Evolutionary conservation across 2,329 filamentous ascomycete species (phyloP).

Genomic region (Rachicladosporium sp.): DNA sequence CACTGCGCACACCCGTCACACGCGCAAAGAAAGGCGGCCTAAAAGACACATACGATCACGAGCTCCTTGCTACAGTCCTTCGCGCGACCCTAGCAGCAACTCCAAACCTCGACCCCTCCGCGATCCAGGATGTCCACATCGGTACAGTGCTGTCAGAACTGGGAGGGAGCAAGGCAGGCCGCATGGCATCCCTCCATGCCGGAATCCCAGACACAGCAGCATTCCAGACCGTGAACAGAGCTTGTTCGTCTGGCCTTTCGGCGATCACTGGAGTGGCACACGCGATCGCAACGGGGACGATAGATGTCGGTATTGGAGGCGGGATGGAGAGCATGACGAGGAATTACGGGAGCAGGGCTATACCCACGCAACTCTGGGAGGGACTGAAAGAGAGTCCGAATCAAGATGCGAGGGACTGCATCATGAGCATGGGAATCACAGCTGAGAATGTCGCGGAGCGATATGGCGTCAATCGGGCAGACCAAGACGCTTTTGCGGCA

Average conservation of each 20-base stretch:
- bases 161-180: conserved; percentile 77
- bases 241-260: conserved; percentile 67
- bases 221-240: conserved; percentile 80
- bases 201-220: conserved; percentile 61
- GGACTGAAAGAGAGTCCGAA: conserved; percentile 51
- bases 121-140: conserved; percentile 69
- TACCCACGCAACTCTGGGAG: conserved; percentile 71
- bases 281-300: conserved; percentile 60
- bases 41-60: conserved; percentile 81
- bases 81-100: conserved; percentile 59
- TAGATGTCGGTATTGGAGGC: conserved; percentile 64
- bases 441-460: conserved; percentile 75
- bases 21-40: conserved; percentile 72
- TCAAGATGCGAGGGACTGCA: conserved; percentile 67
- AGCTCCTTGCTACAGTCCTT: conserved; percentile 59
- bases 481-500: conserved; percentile 75
- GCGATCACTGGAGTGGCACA: conserved; percentile 64
- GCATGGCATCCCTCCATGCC: conserved; percentile 79
- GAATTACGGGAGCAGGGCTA: conserved; percentile 77
- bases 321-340: conserved; percentile 95
- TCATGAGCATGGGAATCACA: conserved; percentile 90
- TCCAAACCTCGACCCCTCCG: conserved; percentile 56
- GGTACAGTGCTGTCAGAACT: conserved; percentile 86
- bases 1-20: conserved; percentile 76
- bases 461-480: conserved; percentile 58